A percentile compares a stretch with the other conserved stretches of the same genome.
Evolutionary conservation across 1,284 basidiomycete species (phyloP).

Genomic region (Mycosarcoma mackinlayi): DNA sequence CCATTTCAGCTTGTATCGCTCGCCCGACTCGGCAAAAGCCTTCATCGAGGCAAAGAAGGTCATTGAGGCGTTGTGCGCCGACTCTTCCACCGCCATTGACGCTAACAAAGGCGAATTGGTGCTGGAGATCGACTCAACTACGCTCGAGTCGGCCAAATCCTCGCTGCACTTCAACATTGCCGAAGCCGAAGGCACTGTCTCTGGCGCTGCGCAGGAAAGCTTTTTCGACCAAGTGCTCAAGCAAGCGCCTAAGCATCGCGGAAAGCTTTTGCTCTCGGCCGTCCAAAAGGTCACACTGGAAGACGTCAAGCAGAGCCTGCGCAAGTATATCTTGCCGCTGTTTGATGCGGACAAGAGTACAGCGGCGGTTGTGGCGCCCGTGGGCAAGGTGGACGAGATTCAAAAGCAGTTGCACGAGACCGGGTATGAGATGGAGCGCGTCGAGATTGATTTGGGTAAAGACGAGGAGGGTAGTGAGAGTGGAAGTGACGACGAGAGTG

Average conservation of each 20-base stretch:
- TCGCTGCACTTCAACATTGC: conserved; percentile 87
- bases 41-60: conserved; percentile 79
- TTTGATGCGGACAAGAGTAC: conserved; percentile 83
- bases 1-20: conserved; percentile 79
- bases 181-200: conserved; percentile 82
- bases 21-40: conserved; percentile 86
- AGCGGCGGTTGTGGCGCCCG: conserved; percentile 83
- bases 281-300: conserved; percentile 77
- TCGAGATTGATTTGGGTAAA: conserved; percentile 76
- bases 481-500: conserved; percentile 18
- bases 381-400: conserved; percentile 82
- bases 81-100: conserved; percentile 54
- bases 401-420: conserved; percentile 74
- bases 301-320: conserved; percentile 78
- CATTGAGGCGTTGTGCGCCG: conserved; percentile 65
- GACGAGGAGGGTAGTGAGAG: conserved; percentile 30
- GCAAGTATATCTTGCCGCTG: conserved; percentile 84
- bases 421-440: conserved; percentile 83
- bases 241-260: conserved; percentile 54
- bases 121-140: conserved; percentile 78
- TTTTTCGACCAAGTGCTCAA: conserved; percentile 58
- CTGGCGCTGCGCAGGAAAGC: conserved; percentile 76
- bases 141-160: conserved; percentile 90
- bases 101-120: conserved; percentile 61
- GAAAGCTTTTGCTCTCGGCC: conserved; percentile 45